Evolutionary conservation across 177 flowering plant genomes (phyloP), one percentile per base, ranked within the genome.

Genomic region (Telopea speciosissima): DNA sequence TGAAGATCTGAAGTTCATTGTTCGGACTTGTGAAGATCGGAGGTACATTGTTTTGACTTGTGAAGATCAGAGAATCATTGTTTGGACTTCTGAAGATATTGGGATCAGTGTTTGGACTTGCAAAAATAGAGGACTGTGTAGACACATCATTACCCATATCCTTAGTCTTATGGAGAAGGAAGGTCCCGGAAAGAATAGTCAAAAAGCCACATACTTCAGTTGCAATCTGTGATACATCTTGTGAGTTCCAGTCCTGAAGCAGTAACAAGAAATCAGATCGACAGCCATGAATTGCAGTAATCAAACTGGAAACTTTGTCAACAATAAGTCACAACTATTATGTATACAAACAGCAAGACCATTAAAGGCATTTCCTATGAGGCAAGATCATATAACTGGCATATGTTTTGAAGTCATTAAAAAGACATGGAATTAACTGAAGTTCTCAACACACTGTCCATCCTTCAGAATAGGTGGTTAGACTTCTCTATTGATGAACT

Each of bases 151-250:
- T 36, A 69, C 74, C 80, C 83, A 80, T 77, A 62, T 80, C 80
- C 49, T 69, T 77, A 19, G 80, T 80, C 69, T 70, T 77, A 67
- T 80, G 83, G 52, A 80, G 83, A 75, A 80, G 80, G 68, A 80
- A 80, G 25, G 80, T 77, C 36, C 83, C 83, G 1, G 76, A 67
- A 19, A 80, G 78, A 70, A 90, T 90, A 23, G 92, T 88, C 33
- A 90, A 80, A 67, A 90, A 90, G 26, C 95, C 95, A 54, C 92
- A 87, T 56, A 90, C n/a, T 78, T 87, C 86, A 0, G 90, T 84
- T 8, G 65, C 88, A 44, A 90, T 90, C 42, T 88, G 90, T 40
- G 92, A 79, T 54, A 83, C 89, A 73, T 78, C 81, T 78, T 88
- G 92, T 16, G 85, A 56, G 70, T 82, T 88, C 83, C 80, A 80